Conservation (phyloP, 495 filamentous ascomycete species). For the Talaromyces proteolyticus region DNA sequence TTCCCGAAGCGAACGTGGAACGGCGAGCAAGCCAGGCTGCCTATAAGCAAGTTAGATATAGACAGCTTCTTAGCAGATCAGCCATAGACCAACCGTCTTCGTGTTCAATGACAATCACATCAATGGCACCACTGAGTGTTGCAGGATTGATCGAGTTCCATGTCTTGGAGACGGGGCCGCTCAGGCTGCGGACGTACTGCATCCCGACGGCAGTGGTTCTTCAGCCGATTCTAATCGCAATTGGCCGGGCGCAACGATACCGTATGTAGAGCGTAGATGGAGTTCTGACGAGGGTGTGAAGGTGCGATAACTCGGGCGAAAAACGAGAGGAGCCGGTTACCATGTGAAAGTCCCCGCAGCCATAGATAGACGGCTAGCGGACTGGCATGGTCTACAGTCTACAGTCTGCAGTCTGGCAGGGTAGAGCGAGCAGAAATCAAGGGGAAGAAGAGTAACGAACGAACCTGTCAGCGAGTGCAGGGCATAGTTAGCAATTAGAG, state of each 20-base stretch:
- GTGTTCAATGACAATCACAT: slow-evolving; percentile 97
- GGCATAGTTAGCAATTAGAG: no score
- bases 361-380: neutral
- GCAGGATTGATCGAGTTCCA: slow-evolving; percentile 99
- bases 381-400: neutral
- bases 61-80: neutral
- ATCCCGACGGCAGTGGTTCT: slow-evolving; percentile 43
- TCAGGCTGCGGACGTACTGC: slow-evolving; percentile 97
- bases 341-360: neutral
- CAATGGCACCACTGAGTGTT: slow-evolving; percentile 93
- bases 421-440: neutral
- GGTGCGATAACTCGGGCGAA: neutral
- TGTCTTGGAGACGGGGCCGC: slow-evolving; percentile 93
- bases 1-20: slow-evolving; percentile 99
- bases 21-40: slow-evolving; percentile 81
- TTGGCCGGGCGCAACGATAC: no score
- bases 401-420: neutral
- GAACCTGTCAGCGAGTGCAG: neutral
- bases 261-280: neutral
- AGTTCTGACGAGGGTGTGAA: no score
- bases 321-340: neutral
- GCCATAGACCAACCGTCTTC: slow-evolving; percentile 64
- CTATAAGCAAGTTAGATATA: slow-evolving; percentile 20
- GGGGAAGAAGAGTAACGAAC: neutral
- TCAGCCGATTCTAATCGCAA: no score